Evolutionary conservation across 1,139 yeast genomes (phyloP).

Genomic region (Saccharomyces hybrid): DNA sequence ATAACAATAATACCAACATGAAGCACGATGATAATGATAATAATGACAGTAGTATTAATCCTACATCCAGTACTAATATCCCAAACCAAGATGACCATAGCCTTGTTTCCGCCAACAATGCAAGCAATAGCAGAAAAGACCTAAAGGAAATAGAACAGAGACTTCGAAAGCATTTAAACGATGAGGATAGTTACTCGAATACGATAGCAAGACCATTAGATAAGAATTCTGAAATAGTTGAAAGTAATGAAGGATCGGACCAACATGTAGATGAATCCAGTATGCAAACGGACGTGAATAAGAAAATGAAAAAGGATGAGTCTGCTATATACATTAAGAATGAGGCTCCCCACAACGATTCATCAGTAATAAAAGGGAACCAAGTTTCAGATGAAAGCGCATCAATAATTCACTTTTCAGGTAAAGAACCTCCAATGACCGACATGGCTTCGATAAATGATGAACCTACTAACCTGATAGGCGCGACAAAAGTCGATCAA

Average conservation of each 20-base stretch:
- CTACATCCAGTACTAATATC: conserved; percentile 5
- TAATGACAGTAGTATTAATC: conserved; percentile 4
- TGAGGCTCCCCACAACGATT: not conserved
- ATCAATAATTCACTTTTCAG: not conserved
- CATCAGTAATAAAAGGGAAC: not conserved
- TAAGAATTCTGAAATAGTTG: not conserved
- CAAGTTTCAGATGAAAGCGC: not conserved
- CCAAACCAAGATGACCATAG: conserved; percentile 4
- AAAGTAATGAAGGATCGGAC: not conserved
- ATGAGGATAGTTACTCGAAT: conserved; percentile 1
- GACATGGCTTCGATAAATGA: conserved; percentile 12
- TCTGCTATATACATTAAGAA: not conserved
- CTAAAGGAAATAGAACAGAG: conserved; percentile 6
- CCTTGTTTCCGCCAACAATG: conserved; percentile 5
- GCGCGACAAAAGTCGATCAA: conserved; percentile 84
- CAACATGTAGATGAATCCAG: not conserved
- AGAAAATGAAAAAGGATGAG: conserved; percentile 1
- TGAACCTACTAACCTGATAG: conserved; percentile 63
- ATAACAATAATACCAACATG: not conserved
- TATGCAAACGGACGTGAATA: not conserved
- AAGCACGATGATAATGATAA: not conserved
- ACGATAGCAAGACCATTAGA: conserved; percentile 1
- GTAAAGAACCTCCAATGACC: conserved; percentile 2
- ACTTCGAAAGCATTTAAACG: conserved; percentile 5
- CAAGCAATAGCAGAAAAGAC: conserved; percentile 6